Conservation (phyloP, 73 alveolate species). For the Tetrahymena malaccensis region DNA sequence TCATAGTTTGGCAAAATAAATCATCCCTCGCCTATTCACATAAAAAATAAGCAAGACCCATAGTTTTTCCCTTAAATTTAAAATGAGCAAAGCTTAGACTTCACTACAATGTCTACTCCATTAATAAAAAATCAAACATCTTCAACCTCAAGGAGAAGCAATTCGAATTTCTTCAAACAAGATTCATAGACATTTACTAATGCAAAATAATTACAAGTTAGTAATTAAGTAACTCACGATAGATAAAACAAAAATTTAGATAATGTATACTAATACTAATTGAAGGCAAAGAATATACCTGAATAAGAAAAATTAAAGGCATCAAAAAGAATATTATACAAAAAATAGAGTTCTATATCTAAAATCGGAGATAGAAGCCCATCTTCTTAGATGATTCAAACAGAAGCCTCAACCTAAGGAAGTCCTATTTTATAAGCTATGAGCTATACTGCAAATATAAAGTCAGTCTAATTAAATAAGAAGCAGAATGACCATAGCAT, state of each 20-base stretch:
- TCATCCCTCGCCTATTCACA: not conserved
- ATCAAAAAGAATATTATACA: not conserved
- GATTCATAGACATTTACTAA: not conserved
- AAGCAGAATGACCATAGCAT: not conserved
- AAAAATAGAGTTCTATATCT: not conserved
- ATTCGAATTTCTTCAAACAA: not conserved
- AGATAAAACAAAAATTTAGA: not conserved
- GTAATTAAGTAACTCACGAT: too few species aligned
- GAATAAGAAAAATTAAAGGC: not conserved
- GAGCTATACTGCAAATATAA: not conserved
- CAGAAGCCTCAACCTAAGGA: not conserved
- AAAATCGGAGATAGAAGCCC: not conserved
- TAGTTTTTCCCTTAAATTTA: not conserved
- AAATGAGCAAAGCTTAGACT: not conserved
- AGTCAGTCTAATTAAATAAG: not conserved
- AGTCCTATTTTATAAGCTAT: not conserved
- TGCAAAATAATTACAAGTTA: not conserved
- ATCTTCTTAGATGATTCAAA: not conserved
- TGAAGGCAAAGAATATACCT: not conserved
- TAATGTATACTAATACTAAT: not conserved
- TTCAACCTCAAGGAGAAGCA: not conserved
- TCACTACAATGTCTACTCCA: not conserved
- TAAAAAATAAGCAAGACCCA: not conserved
- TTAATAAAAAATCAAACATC: not conserved
- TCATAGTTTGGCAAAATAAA: not conserved